Base-by-base conservation (phyloP, 345 rosid genomes). In the Populus tremula region DNA sequence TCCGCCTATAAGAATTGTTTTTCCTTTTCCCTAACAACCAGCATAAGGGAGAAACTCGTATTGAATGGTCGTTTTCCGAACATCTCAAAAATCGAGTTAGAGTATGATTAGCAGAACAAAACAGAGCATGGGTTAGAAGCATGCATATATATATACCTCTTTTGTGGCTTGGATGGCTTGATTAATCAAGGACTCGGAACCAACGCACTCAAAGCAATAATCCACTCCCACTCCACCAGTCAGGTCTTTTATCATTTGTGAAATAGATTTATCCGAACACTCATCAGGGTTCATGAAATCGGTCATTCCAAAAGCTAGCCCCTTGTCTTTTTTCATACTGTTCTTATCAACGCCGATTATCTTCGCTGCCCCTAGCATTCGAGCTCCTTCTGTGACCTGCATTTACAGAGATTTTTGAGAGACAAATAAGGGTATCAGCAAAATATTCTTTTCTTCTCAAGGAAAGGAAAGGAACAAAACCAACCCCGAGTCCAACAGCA, bases 281-380 rank as follows among this genome's bases (percentile, higher is more conserved):
- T 78, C 86, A 18, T 81, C 75, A 4, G 96, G 91, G 72, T 91
- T 88, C 69, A 91, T 79, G 82, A 93, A 93, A 39, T 89, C 75
- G 7, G 86, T 91, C 83, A 91, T 85, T 69, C 96, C 98, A 67
- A 84, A 73, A 7, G 66, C 79, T 64, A 47, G 49, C 38, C 83
- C 88, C 72, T 84, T 91, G 2, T 50, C 81, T 23, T 69, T 80
- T 35, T 83, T 88, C 14, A 6, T 74, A 3, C 39, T 78, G 45
- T 93, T 93, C 68, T 82, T 80, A 70, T 93, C 94, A 25, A 93
- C 67, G 2, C 97, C 96, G 18, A 93, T 91, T 79, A 93, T 80
- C 78, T 70, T 83, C 9, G 67, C 75, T 38, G 94, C 96, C 65
- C 96, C 91, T 68, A 70, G 87, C 56, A 74, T 78, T 83, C 77